Conservation (phyloP, 305 asterid species). For the Solanum hybrid region DNA sequence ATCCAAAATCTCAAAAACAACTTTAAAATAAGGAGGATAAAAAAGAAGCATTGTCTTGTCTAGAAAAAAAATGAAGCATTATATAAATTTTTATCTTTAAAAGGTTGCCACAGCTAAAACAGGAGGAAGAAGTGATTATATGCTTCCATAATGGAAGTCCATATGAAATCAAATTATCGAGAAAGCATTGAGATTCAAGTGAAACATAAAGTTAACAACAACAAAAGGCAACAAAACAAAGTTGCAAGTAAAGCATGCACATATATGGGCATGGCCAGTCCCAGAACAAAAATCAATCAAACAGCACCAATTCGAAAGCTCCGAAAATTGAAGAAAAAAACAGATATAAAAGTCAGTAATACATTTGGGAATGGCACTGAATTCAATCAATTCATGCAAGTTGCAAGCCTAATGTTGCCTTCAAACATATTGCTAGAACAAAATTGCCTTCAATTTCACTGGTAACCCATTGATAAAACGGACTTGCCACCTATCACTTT, state of each 20-base stretch:
- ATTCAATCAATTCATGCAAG: background rate
- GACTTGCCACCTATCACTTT: background rate
- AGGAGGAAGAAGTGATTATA: background rate
- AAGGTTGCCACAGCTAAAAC: background rate
- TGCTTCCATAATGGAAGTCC: background rate
- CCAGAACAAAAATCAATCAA: background rate
- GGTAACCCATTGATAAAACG: background rate
- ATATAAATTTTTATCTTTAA: background rate
- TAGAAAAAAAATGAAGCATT: background rate
- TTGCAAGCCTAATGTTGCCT: background rate
- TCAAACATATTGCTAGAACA: background rate
- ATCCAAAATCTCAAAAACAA: background rate
- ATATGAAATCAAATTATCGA: background rate
- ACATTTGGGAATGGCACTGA: background rate
- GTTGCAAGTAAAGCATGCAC: background rate
- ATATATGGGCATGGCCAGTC: background rate
- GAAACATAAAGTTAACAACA: background rate
- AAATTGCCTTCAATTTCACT: background rate
- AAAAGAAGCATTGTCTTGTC: background rate
- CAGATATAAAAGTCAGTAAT: background rate
- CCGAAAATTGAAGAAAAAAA: background rate
- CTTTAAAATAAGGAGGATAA: background rate
- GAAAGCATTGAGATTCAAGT: background rate
- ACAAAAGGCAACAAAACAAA: background rate
- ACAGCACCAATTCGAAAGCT: background rate